Base-by-base conservation (phyloP, 2,329 filamentous ascomycete species). In the Furcasterigmium furcatum region DNA sequence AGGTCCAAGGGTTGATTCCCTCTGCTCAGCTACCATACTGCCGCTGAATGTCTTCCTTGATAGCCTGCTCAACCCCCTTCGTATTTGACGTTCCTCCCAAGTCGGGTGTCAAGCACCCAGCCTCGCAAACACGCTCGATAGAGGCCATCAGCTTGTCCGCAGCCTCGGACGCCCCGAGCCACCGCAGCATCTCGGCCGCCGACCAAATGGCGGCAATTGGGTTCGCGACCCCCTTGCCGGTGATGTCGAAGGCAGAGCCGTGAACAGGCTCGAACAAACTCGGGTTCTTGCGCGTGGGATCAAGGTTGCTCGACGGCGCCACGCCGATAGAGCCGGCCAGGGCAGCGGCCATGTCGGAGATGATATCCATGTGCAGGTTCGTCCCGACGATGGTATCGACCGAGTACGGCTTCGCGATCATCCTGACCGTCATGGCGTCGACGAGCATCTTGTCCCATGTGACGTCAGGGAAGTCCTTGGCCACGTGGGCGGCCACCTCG, bases 321-420 rank as follows among this genome's bases (percentile, higher is more conserved):
- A 89, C 87, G 9, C 85, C 84, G 49, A 88, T 88, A 3, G 78
- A 84, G 0, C 85, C 85, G 3, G 84, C 84, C 7, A 88, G 67
- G 1, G 84, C 82, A 13, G 85, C 84, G 6, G 84, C 85, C 18
- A 88, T 69, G 55, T 88, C 85, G 1, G 83, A 86, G 5, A 88
- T 73, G 41, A 87, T 86, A 50, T 87, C 84, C 6, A 81, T 82
- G 49, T 74, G 71, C 22, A 84, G 56, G 52, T 85, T 85, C 4
- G 77, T 82, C 2, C 79, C 81, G 19, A 85, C 81, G 49, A 85
- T 80, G 0, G 80, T 84, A 53, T 85, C 81, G 13, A 85, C 55
- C 1, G 67, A 73, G 55, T 79, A 68, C 0, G 81, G 80, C 56
- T 82, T 76, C 30, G 82, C 59, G 2, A 82, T 77, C 79, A 85